These are phyloP conservation scores for Plasmodium relictum DNA, from an alignment of 169 alveolate genomes.

Conservation along the genomic window DNA sequence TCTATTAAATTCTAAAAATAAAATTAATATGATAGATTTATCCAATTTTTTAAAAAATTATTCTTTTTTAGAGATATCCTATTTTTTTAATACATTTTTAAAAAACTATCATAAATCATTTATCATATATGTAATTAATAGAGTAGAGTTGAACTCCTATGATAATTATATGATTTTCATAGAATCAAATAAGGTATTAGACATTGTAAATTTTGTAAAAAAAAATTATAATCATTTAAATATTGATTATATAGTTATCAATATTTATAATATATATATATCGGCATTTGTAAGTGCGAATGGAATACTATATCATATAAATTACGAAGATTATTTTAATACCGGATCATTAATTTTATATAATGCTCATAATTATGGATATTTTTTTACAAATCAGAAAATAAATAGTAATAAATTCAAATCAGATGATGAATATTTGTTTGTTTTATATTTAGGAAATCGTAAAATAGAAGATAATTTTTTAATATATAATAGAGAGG, in stretches of 20 bases:
- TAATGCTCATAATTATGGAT: conserved; percentile 63
- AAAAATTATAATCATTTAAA: conserved; percentile 27
- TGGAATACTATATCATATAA: conserved; percentile 43
- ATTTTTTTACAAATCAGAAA: conserved; percentile 63
- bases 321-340: conserved; percentile 31
- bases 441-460: conserved; percentile 39
- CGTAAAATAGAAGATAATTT: conserved; percentile 29
- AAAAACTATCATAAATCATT: conserved; percentile 32
- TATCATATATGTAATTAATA: conserved; percentile 50
- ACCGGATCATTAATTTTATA: conserved; percentile 1
- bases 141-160: conserved; percentile 28
- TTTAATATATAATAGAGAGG: conserved; percentile 32
- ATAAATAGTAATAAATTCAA: background rate
- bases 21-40: conserved; percentile 62
- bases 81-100: conserved; percentile 55
- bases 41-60: conserved; percentile 18
- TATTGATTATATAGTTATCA: conserved; percentile 43
- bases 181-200: conserved; percentile 16
- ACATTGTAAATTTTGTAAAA: conserved; percentile 34
- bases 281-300: conserved; percentile 49
- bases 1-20: conserved; percentile 19
- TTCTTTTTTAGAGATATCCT: conserved; percentile 37
- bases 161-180: conserved; percentile 62
- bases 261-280: conserved; percentile 51
- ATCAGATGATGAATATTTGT: conserved; percentile 6